Evolutionary conservation across 305 asterid genomes (phyloP), one percentile per base, ranked within the genome.

Genomic region (Solanum hybrid): DNA sequence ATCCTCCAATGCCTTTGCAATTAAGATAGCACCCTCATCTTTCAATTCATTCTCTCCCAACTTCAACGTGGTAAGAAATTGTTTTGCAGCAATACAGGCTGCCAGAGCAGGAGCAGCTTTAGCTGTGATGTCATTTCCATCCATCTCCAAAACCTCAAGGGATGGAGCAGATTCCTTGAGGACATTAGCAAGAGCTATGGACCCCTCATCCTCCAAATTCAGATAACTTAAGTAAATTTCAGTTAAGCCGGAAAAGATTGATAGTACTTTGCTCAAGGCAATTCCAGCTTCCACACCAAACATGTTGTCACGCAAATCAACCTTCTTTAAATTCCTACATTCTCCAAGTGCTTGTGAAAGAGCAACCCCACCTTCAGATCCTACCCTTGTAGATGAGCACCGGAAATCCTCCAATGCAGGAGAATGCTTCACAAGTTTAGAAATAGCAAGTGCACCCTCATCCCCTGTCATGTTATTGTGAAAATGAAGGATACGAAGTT

Each of bases 391-490:
- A 12, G 98, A 97, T n/a, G 99, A 96, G 90, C 99, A 97, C 72
- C 95, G 94, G 82, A 97, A 95, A 91, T 95, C 97, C 91, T 96
- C 98, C 85, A 97, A 90, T 92, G 91, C 60, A 12, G 96, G 95
- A 87, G 97, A 94, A 64, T 82, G 90, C 79, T 93, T 92, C 76
- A 95, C 95, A n/a, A 97, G 90, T 88, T 93, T 92, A 88, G 99
- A 92, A 89, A 96, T 96, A 78, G 95, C 96, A 79, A 94, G 72
- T 1, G 99, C 99, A 87, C 99, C 99, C 88, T 93, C 99, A 91
- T 96, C 99, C 87, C 99, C 99, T 69, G 96, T 95, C 99, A 97
- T 94, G 95, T 97, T 96, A 93, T 95, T 97, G 89, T 97, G 98
- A 88, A 97, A 96, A 31, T 94, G 96, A 90, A 97, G 98, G 91